phyloP scores from a whole-genome alignment of 495 filamentous ascomycete genomes.

The Penicillium nucicola region DNA sequence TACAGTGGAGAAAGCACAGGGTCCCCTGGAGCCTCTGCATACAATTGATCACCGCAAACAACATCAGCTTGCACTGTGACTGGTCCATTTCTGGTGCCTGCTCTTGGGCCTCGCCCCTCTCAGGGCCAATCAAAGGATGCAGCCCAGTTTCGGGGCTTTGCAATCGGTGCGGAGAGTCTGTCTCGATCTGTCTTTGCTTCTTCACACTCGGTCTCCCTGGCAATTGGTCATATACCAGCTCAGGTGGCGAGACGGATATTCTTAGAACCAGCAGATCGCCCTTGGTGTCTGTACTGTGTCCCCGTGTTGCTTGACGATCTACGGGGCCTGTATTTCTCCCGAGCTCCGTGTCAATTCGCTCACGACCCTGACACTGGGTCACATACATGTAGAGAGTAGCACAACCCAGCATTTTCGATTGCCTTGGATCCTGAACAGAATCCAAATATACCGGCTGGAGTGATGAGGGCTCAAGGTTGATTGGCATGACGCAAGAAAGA shows the following conservation, averaged over 20 bases:
- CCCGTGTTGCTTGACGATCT: slow-evolving; percentile 4
- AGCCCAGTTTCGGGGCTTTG: background rate
- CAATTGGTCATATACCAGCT: background rate
- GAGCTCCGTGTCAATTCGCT: background rate
- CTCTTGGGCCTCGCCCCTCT: slow-evolving; percentile 1
- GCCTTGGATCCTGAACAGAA: no score
- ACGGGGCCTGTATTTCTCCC: background rate
- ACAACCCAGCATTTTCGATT: no score
- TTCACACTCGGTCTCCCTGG: background rate
- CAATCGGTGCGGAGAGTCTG: background rate
- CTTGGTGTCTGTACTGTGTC: background rate
- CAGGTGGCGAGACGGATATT: background rate
- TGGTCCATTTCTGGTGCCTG: background rate
- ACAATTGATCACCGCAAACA: background rate
- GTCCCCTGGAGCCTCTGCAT: slow-evolving; percentile 2
- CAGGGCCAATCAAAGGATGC: background rate
- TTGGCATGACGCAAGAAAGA: no score
- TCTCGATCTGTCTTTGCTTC: background rate
- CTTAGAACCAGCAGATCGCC: background rate
- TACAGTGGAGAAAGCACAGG: background rate
- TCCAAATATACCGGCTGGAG: no score
- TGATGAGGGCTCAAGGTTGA: no score
- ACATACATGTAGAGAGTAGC: background rate
- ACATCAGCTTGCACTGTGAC: slow-evolving; percentile 3
- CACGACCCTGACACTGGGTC: slow-evolving; percentile 3